A percentile compares a stretch with the other conserved stretches of the same genome.
These are phyloP conservation scores for Kluyveromyces sp. DNA, from an alignment of 1,139 yeast genomes.

Conservation along the genomic window DNA sequence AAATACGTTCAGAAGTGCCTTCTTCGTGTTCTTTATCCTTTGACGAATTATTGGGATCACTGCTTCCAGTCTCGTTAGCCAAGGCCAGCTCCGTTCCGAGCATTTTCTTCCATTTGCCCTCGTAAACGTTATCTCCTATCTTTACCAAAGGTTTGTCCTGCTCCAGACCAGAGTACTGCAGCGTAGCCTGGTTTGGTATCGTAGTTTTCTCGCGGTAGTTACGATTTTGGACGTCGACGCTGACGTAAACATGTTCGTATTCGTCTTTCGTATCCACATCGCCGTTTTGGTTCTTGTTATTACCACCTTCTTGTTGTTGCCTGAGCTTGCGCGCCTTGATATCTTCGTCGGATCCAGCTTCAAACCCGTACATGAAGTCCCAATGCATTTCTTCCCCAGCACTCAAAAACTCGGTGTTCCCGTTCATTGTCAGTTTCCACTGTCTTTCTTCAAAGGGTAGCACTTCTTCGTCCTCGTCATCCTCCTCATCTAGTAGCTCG, in stretches of 20 bases:
- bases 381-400: conserved; percentile 91
- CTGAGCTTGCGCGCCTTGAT: conserved; percentile 37
- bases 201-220: conserved; percentile 26
- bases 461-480: conserved; percentile 32
- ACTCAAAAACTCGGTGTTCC: conserved; percentile 56
- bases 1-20: conserved; percentile 20
- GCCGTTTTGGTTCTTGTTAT: conserved; percentile 3
- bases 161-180: conserved; percentile 49
- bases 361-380: conserved; percentile 58
- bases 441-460: conserved; percentile 19
- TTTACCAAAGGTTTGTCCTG: conserved; percentile 46
- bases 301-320: conserved; percentile 15
- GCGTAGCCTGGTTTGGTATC: conserved; percentile 33
- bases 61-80: conserved; percentile 25
- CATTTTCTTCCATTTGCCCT: conserved; percentile 70
- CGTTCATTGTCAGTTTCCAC: conserved; percentile 59
- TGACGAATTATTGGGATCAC: conserved; percentile 12
- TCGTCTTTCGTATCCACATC: conserved; percentile 12
- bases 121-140: conserved; percentile 51
- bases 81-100: conserved; percentile 73
- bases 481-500: conserved; percentile 37
- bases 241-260: conserved; percentile 37
- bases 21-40: conserved; percentile 4
- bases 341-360: conserved; percentile 76
- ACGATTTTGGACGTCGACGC: conserved; percentile 38